Base-by-base conservation (phyloP, 2,329 filamentous ascomycete genomes). In the Aspergillus ochraceus region DNA sequence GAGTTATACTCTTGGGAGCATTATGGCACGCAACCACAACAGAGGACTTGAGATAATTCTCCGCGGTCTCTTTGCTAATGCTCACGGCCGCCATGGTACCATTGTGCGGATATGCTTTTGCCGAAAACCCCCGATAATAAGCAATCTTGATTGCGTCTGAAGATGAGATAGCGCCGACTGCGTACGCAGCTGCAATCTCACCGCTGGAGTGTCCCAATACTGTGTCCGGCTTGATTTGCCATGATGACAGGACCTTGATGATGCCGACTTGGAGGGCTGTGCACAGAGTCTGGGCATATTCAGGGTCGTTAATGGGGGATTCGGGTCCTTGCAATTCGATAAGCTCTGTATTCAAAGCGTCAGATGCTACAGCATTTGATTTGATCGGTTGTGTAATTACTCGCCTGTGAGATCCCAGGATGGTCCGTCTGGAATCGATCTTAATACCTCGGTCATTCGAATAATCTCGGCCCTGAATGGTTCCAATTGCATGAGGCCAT, bases 121-220 rank as follows among this genome's bases (percentile, higher is more conserved):
- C 63, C 3, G 52, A 36, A 32, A 61, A 42, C 0, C 69, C 70
- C n/a, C 68, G 64, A 20, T 67, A 63, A 39, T 69, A 71, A 9
- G 69, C 66, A 0, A 68, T 57, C 2, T 62, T 36, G 52, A 71
- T 66, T 5, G 67, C 68, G 50, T 68, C 63, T 32, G 62, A 51
- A 54, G 61, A 46, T 8, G 52, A 63, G 6, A 77, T 19, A 8
- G 64, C 65, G 5, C 69, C 68, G 3, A 60, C 57, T 5, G 69
- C 62, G 52, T 74, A 77, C 0, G 70, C 70, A 6, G 71, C 60
- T 46, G 71, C 70, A 32, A 72, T 68, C 32, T 72, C 70, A 2
- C 70, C 70, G 19, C 63, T 67, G 1, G 70, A 71, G 59, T 72
- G 70, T 0, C 70, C 70, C 1, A 62, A 61, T 2, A 72, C 68